A percentile compares a stretch with the other conserved stretches of the same genome.
Evolutionary conservation across 371 early-diverging fungal genomes (phyloP).

Genomic region (Rozella allomycis): DNA sequence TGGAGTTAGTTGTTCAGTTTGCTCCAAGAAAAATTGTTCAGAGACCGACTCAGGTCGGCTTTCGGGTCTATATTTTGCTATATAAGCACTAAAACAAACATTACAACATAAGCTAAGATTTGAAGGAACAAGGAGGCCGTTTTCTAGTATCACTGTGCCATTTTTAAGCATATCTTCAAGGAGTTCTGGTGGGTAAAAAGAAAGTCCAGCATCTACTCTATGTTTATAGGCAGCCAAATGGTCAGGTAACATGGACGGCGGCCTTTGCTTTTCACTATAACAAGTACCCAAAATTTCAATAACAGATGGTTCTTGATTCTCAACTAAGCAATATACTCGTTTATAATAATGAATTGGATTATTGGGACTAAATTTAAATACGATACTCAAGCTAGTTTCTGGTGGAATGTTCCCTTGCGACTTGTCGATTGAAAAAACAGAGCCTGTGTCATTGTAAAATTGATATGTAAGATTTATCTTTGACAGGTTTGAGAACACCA

Average conservation of each 20-base stretch:
- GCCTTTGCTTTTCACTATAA: conserved; percentile 19
- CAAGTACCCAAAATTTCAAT: conserved; percentile 24
- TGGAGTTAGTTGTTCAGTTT: conserved; percentile 8
- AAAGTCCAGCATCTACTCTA: conserved; percentile 15
- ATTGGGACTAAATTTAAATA: conserved; percentile 15
- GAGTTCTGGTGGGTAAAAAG: conserved; percentile 21
- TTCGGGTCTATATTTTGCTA: background rate
- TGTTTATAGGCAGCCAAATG: conserved; percentile 13
- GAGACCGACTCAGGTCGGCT: conserved; percentile 13
- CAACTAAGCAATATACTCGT: conserved; percentile 21
- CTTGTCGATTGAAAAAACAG: conserved; percentile 20
- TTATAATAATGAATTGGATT: conserved; percentile 26
- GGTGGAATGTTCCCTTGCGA: conserved; percentile 15
- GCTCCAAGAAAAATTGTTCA: conserved; percentile 15
- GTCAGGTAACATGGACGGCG: conserved; percentile 14
- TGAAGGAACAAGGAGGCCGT: conserved; percentile 9
- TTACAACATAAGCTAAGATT: conserved; percentile 3
- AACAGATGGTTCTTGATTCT: conserved; percentile 21
- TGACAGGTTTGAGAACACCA: conserved; percentile 14
- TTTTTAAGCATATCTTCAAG: conserved; percentile 25
- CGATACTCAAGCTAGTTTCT: conserved; percentile 15
- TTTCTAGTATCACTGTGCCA: conserved; percentile 6
- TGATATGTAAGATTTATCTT: conserved; percentile 8
- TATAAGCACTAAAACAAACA: background rate
- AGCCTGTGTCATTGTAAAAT: conserved; percentile 15